phyloP scores from a whole-genome alignment of 306 rosid species.

The Arachis hypogaea region DNA sequence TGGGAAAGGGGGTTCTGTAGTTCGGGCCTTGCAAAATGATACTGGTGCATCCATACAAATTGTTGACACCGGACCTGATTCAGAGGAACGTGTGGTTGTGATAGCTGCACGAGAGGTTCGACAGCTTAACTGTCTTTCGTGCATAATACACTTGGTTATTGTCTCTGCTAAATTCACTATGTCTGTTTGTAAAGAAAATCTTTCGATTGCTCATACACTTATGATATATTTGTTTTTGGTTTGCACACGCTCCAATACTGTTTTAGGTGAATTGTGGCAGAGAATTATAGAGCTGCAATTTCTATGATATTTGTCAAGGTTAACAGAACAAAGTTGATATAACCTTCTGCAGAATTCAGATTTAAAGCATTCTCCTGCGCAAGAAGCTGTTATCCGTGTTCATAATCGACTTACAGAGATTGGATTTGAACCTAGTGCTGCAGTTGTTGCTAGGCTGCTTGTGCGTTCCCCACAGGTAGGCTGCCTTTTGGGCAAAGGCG shows the following conservation, averaged over 20 bases:
- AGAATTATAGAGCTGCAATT: constrained; percentile 16
- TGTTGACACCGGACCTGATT: constrained; percentile 70
- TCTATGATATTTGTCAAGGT: constrained; percentile 32
- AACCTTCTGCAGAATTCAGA: constrained; percentile 64
- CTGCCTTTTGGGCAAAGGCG: constrained; percentile 86
- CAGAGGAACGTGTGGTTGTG: constrained; percentile 76
- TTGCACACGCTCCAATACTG: constrained; percentile 1
- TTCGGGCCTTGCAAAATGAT: constrained; percentile 76
- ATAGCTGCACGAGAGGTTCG: constrained; percentile 87
- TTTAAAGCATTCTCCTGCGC: constrained; percentile 79
- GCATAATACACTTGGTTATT: constrained; percentile 21
- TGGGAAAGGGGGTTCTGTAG: constrained; percentile 86
- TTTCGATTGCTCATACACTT: constrained; percentile 1
- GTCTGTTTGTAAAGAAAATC: background rate
- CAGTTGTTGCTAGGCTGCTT: constrained; percentile 80
- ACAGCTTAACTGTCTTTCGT: constrained; percentile 34
- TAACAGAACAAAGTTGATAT: constrained; percentile 31
- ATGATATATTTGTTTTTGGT: background rate
- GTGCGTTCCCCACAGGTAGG: constrained; percentile 80
- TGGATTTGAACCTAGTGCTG: constrained; percentile 78
- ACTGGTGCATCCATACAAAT: constrained; percentile 89
- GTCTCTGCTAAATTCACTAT: background rate
- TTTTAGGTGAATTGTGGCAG: constrained; percentile 27
- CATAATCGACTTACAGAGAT: constrained; percentile 77
- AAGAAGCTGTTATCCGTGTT: constrained; percentile 86